phyloP scores from a whole-genome alignment of 2,329 filamentous ascomycete species.

The Calycina herbarum region DNA sequence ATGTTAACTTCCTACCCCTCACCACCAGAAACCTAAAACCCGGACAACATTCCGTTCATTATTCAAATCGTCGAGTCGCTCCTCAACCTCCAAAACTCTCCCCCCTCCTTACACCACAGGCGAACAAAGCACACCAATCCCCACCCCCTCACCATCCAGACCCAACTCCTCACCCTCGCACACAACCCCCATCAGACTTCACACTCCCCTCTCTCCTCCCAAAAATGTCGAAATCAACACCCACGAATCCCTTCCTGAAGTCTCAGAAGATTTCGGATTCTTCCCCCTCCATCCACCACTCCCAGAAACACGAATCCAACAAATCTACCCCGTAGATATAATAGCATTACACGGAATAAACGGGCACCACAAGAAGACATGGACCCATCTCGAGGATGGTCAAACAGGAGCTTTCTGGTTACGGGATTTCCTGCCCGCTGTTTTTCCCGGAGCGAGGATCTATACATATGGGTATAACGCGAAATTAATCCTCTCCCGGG shows the following conservation, averaged over 20 bases:
- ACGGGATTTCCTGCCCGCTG: constrained; percentile 18
- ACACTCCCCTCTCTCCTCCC: neutral
- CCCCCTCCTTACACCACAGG: neutral
- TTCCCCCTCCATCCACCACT: constrained; percentile 9
- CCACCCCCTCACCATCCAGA: neutral
- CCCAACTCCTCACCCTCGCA: neutral
- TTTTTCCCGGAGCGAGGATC: constrained; percentile 20
- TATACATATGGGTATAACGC: constrained; percentile 26
- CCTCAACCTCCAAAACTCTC: neutral
- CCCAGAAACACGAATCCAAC: neutral
- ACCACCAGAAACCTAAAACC: neutral
- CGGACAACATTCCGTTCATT: neutral
- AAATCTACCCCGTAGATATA: constrained; percentile 12
- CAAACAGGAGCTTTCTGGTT: constrained; percentile 17
- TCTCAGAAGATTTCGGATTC: neutral
- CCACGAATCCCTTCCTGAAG: neutral
- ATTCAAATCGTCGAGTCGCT: neutral
- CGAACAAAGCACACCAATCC: neutral
- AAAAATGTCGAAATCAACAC: neutral
- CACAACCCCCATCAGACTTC: neutral
- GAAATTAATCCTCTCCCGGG: constrained; percentile 11
- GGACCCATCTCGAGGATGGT: constrained; percentile 14
- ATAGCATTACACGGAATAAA: constrained; percentile 19
- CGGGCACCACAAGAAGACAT: constrained; percentile 18
- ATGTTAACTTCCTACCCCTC: neutral